phyloP scores from a whole-genome alignment of 805 yeast species.

The Saccharomycopsis schoenii region DNA sequence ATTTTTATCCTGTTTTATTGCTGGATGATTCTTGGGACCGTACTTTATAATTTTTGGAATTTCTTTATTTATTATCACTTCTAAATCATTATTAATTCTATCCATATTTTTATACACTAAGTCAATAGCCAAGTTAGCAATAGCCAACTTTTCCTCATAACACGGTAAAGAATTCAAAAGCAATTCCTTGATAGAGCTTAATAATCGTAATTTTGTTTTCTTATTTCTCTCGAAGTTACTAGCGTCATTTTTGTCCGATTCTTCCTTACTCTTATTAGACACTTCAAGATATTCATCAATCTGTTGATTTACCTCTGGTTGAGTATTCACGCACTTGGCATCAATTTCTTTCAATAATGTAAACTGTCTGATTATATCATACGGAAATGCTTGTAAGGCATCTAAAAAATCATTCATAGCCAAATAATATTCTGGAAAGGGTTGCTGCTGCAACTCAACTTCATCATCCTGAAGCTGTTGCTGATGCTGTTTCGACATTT shows the following conservation, averaged over 20 bases:
- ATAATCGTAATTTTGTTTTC: background rate
- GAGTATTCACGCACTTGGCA: conserved; percentile 75
- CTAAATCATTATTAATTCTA: conserved; percentile 74
- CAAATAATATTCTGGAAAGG: conserved; percentile 7
- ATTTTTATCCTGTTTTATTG: conserved; percentile 57
- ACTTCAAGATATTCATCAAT: conserved; percentile 39
- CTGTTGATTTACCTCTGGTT: conserved; percentile 53
- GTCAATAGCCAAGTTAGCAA: conserved; percentile 84
- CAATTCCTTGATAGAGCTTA: conserved; percentile 10
- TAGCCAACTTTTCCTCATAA: conserved; percentile 94
- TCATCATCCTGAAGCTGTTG: background rate
- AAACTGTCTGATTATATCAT: conserved; percentile 72
- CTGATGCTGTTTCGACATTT: background rate
- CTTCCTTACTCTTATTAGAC: conserved; percentile 19
- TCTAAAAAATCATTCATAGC: conserved; percentile 76
- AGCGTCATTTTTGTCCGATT: conserved; percentile 19
- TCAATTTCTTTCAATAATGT: conserved; percentile 88
- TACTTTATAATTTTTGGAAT: conserved; percentile 69
- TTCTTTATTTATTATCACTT: conserved; percentile 63
- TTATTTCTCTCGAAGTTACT: background rate
- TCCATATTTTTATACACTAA: conserved; percentile 55
- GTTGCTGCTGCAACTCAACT: background rate
- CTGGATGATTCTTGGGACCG: conserved; percentile 84
- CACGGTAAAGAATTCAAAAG: conserved; percentile 58
- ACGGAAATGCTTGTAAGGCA: conserved; percentile 82